These are phyloP conservation scores for Metschnikowia shivogae DNA, from an alignment of 805 yeast genomes.

Conservation along the genomic window DNA sequence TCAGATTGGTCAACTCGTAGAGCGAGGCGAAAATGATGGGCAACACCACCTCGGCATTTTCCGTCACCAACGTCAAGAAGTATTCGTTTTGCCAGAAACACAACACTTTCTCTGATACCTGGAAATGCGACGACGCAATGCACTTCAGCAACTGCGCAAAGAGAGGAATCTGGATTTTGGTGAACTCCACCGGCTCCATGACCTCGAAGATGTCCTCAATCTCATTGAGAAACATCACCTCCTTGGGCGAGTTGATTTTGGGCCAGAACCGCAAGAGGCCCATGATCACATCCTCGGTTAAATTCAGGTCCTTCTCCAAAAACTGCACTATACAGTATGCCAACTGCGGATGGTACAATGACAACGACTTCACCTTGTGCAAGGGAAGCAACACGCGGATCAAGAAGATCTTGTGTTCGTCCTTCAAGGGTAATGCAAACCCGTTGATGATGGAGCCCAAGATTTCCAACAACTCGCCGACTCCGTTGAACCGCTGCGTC, in stretches of 20 bases:
- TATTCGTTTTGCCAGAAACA: constrained; percentile 95
- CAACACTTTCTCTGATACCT: constrained; percentile 91
- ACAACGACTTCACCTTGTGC: constrained; percentile 85
- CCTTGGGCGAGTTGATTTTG: constrained; percentile 89
- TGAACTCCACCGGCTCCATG: constrained; percentile 89
- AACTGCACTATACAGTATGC: constrained; percentile 97
- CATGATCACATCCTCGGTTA: constrained; percentile 96
- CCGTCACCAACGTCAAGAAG: constrained; percentile 84
- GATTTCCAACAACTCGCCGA: constrained; percentile 90
- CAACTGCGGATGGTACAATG: constrained; percentile 92
- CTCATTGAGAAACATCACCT: constrained; percentile 92
- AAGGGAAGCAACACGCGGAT: constrained; percentile 84
- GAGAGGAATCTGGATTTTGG: constrained; percentile 85
- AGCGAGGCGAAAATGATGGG: constrained; percentile 90
- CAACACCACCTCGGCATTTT: constrained; percentile 84
- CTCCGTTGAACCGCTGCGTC: constrained; percentile 92
- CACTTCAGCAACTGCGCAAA: constrained; percentile 93
- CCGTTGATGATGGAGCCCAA: constrained; percentile 96
- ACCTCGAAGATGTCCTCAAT: constrained; percentile 95
- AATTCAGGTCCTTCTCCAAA: constrained; percentile 84
- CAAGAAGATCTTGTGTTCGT: constrained; percentile 90
- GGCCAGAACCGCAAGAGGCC: constrained; percentile 96
- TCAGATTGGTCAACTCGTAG: constrained; percentile 68
- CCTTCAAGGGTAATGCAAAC: constrained; percentile 93
- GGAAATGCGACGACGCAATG: constrained; percentile 93